These are phyloP conservation scores for Singerocomus inundabilis DNA, from an alignment of 1,284 basidiomycete genomes.

Conservation along the genomic window DNA sequence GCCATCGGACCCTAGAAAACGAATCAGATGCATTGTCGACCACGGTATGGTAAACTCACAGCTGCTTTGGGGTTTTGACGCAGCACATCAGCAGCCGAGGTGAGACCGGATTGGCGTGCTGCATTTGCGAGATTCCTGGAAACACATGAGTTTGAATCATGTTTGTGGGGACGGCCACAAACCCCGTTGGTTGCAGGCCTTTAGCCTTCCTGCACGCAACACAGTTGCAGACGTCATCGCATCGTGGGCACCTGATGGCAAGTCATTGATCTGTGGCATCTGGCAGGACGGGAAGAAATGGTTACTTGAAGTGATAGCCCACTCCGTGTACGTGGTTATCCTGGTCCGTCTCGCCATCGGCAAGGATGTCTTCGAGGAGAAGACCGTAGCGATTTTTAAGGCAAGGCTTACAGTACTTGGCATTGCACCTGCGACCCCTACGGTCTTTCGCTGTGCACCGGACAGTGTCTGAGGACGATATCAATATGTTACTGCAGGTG, in stretches of 20 bases:
- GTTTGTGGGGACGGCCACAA: conserved; percentile 3
- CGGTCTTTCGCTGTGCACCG: conserved; percentile 48
- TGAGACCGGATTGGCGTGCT: conserved; percentile 36
- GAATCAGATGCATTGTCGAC: conserved; percentile 7
- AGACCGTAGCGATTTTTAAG: conserved; percentile 64
- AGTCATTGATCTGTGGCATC: conserved; percentile 14
- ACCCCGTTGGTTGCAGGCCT: conserved; percentile 61
- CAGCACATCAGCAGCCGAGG: conserved; percentile 43
- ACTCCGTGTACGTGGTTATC: conserved; percentile 38
- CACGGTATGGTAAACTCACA: conserved; percentile 24
- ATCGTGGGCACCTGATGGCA: conserved; percentile 61
- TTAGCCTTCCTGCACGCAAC: conserved; percentile 58
- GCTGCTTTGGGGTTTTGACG: conserved; percentile 34
- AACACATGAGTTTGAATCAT: conserved; percentile 5
- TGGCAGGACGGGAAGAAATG: conserved; percentile 11
- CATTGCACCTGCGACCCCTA: conserved; percentile 44
- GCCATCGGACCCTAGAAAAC: conserved; percentile 31
- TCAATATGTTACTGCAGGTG: conserved; percentile 10
- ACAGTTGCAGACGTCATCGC: conserved; percentile 65
- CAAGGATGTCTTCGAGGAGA: conserved; percentile 48
- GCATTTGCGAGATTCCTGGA: conserved; percentile 38
- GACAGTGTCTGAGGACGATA: conserved; percentile 37
- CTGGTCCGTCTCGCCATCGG: conserved; percentile 22
- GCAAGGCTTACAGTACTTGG: conserved; percentile 63
- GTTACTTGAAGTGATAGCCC: conserved; percentile 54